Conservation (phyloP, 768 basidiomycete species). For the Trametes cingulata region DNA sequence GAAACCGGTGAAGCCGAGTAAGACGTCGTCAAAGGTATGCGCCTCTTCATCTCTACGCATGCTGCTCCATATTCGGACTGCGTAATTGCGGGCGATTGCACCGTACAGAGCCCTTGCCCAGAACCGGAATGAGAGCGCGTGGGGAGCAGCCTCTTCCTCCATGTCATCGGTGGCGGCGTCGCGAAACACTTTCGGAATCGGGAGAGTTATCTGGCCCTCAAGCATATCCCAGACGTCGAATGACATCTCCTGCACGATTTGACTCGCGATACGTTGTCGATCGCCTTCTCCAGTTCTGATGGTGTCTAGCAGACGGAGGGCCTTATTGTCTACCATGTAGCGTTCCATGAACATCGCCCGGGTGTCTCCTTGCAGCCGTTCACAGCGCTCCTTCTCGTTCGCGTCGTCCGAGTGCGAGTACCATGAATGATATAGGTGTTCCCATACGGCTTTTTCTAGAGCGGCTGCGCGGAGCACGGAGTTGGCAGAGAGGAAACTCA, state of each 20-base stretch:
- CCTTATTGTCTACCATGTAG: neutral
- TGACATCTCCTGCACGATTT: constrained; percentile 20
- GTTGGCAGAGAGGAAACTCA: constrained; percentile 42
- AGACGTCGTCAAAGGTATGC: constrained; percentile 44
- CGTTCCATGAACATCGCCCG: constrained; percentile 14
- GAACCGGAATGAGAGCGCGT: constrained; percentile 46
- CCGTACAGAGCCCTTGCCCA: constrained; percentile 52
- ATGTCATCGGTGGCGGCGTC: neutral
- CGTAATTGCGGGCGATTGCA: constrained; percentile 44
- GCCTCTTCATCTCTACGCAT: neutral
- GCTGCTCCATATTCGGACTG: constrained; percentile 41
- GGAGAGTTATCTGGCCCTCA: constrained; percentile 37
- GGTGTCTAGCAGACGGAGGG: neutral
- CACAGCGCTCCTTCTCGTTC: constrained; percentile 39
- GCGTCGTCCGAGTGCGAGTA: constrained; percentile 44
- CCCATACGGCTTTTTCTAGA: constrained; percentile 46
- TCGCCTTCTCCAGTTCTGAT: neutral
- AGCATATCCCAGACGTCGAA: constrained; percentile 59
- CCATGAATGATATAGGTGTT: constrained; percentile 50
- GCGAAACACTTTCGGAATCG: constrained; percentile 17
- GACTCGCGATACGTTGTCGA: neutral
- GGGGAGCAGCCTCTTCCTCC: constrained; percentile 15
- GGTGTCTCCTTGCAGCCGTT: constrained; percentile 13
- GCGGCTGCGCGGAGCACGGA: constrained; percentile 47
- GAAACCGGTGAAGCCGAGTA: constrained; percentile 54